Evolutionary conservation across 345 rosid genomes (phyloP), one percentile per base, ranked within the genome.

Genomic region (Hibiscus syriacus): DNA sequence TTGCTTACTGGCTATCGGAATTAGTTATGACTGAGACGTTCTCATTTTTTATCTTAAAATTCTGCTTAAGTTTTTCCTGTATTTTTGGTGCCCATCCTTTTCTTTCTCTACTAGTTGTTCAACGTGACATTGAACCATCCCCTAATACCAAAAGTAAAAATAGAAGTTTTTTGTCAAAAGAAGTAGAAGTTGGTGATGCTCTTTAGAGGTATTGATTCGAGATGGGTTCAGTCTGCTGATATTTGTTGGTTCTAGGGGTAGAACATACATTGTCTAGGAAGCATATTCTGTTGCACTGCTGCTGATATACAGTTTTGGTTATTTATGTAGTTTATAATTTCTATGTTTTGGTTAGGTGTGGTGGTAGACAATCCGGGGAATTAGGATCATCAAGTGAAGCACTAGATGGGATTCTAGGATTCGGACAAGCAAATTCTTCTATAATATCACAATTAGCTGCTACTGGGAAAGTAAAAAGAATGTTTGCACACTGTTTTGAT

Each of bases 381-480:
- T 78, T 90, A 36, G 87, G 85, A 20, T 39, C 80, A 17, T 75
- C 92, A 41, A 83, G 77, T 2, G 84, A 83, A 69, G 97, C 98
- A 72, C 79, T 90, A 72, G 97, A 90, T 76, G 98, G 97, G 14
- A 85, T 93, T 66, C 69, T 93, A 78, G 98, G 98, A 49, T 87
- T 93, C 73, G 98, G 98, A 55, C 92, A 93, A 71, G 62, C 93
- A 62, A 88, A 87, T 69, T 80, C 97, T 43, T 93, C 97, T 64
- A 55, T 90, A 73, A 72, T 93, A 75, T 88, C 98, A 53, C 98
- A 93, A 82, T 82, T 93, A 56, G 87, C 97, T 70, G 73, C 82
- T 0, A 69, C 87, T 8, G 90, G 94, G 32, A 79, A 77, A 43
- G 85, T 84, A 2, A 88, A 85, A 78, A 84, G 70, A 76, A 75